Percentiles rank a stretch among this genome's conserved stretches.
phyloP scores from a whole-genome alignment of 768 basidiomycete genomes.

The Trichaptum fuscoviolaceum region DNA sequence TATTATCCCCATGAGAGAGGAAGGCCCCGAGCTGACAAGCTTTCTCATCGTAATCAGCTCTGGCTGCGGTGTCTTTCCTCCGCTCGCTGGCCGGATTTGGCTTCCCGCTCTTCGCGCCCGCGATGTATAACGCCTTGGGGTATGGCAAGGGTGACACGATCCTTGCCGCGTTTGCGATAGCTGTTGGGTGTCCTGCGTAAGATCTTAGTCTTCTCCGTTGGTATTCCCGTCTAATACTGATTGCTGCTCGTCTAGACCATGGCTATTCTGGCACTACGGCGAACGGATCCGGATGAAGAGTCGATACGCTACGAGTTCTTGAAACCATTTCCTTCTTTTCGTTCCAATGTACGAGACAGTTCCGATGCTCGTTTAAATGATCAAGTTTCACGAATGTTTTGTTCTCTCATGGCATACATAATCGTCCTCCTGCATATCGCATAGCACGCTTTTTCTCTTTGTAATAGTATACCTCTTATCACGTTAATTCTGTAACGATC shows the following conservation, averaged over 20 bases:
- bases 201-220: neutral
- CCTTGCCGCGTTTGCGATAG: conserved; percentile 19
- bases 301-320: conserved; percentile 26
- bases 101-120: conserved; percentile 30
- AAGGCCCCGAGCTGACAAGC: neutral
- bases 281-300: conserved; percentile 48
- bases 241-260: conserved; percentile 32
- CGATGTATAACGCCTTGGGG: conserved; percentile 22
- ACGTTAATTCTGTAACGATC: too few relatives aligned
- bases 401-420: neutral
- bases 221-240: conserved; percentile 9
- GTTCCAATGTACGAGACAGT: neutral
- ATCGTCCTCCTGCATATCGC: too few relatives aligned
- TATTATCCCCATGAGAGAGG: too few relatives aligned
- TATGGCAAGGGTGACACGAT: conserved; percentile 27
- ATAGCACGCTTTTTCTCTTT: too few relatives aligned
- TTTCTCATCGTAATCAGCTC: conserved; percentile 20
- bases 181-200: conserved; percentile 18
- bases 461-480: too few relatives aligned
- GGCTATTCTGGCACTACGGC: conserved; percentile 40
- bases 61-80: conserved; percentile 29
- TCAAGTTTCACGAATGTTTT: neutral
- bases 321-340: neutral
- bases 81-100: conserved; percentile 27
- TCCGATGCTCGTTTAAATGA: neutral